phyloP scores from a whole-genome alignment of 129 eudicot species.

The Escallonia rubra region DNA sequence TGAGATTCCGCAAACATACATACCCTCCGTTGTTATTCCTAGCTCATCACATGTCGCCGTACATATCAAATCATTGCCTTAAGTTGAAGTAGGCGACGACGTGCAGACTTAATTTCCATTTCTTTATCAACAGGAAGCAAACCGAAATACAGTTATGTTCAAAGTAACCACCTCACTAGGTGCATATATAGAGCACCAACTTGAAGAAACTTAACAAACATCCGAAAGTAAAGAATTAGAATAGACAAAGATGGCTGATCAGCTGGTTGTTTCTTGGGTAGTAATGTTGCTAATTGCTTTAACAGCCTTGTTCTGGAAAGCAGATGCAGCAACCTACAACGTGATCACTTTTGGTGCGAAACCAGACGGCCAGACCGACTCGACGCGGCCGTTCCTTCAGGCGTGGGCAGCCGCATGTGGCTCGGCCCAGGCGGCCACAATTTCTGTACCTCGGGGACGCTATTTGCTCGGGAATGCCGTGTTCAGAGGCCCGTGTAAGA shows the following conservation, averaged over 20 bases:
- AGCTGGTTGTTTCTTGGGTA: too few species aligned
- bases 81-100: constrained; percentile 14
- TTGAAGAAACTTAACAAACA: not conserved
- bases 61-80: constrained; percentile 18
- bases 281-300: not conserved
- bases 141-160: not conserved
- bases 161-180: not conserved
- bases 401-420: constrained; percentile 54
- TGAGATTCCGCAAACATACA: too few species aligned
- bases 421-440: constrained; percentile 12
- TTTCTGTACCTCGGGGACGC: constrained; percentile 18
- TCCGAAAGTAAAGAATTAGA: not conserved
- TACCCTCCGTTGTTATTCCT: not conserved
- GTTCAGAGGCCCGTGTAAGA: constrained; percentile 32
- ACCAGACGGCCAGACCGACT: constrained; percentile 47
- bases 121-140: too few species aligned
- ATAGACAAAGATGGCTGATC: constrained; percentile 4
- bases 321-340: constrained; percentile 46
- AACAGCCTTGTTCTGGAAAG: constrained; percentile 4
- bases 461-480: not conserved
- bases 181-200: not conserved
- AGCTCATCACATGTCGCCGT: constrained; percentile 28
- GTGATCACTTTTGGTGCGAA: constrained; percentile 55
- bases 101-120: not conserved
- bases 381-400: constrained; percentile 32